phyloP scores from a whole-genome alignment of 2,329 filamentous ascomycete species.

The Aspergillus sp. region DNA sequence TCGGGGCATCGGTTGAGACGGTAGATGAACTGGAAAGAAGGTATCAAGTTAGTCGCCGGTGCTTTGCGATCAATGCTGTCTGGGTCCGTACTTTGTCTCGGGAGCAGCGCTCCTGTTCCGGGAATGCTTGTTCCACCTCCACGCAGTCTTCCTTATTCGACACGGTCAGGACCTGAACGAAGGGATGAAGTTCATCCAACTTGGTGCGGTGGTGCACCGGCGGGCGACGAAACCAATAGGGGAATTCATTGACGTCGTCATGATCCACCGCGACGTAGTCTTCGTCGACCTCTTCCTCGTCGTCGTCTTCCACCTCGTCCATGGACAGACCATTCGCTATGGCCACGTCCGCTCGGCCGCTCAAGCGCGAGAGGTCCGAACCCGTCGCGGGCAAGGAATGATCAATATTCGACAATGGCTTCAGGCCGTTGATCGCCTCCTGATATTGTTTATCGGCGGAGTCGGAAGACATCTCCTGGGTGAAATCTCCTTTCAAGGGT shows the following conservation, averaged over 20 bases:
- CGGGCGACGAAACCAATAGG: constrained; percentile 43
- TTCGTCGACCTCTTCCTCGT: constrained; percentile 38
- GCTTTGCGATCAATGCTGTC: background rate
- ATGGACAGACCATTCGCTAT: constrained; percentile 32
- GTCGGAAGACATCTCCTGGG: constrained; percentile 30
- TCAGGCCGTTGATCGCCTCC: constrained; percentile 28
- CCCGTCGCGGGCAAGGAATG: constrained; percentile 27
- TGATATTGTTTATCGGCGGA: constrained; percentile 27
- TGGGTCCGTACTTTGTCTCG: constrained; percentile 56
- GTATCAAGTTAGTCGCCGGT: constrained; percentile 10
- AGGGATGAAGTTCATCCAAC: constrained; percentile 65
- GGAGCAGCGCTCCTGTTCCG: constrained; percentile 56
- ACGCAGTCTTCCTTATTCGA: constrained; percentile 55
- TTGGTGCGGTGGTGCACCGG: constrained; percentile 37
- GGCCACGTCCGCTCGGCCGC: constrained; percentile 26
- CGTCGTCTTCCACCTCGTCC: constrained; percentile 26
- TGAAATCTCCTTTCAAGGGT: background rate
- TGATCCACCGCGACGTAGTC: constrained; percentile 44
- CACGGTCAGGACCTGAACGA: constrained; percentile 68
- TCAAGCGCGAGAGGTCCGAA: constrained; percentile 29
- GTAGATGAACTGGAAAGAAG: constrained; percentile 64
- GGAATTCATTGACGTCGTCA: constrained; percentile 40
- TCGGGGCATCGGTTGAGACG: constrained; percentile 73
- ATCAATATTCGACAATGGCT: constrained; percentile 32
- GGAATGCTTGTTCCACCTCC: constrained; percentile 60